Percentiles rank a stretch among this genome's conserved stretches.
Evolutionary conservation across 2,329 filamentous ascomycete genomes (phyloP).

Genomic region (Aspergillus fijiensis): DNA sequence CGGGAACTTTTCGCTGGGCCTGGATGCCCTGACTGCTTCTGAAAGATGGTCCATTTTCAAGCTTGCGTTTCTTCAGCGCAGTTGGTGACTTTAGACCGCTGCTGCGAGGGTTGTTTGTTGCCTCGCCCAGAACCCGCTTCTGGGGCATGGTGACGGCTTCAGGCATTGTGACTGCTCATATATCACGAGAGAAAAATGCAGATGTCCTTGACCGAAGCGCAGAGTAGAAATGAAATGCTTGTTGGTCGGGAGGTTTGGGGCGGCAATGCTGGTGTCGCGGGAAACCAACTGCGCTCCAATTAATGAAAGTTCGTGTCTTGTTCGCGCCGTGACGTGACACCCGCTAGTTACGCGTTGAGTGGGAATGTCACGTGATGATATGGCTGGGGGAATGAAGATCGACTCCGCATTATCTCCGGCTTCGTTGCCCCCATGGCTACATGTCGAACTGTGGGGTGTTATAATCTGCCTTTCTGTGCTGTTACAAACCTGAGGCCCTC

Average conservation of each 20-base stretch:
- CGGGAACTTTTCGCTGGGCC: conserved; percentile 53
- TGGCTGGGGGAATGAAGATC: neutral
- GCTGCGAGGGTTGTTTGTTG: conserved; percentile 64
- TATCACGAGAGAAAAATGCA: neutral
- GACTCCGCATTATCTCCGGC: neutral
- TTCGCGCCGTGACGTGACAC: conserved; percentile 22
- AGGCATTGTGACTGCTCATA: conserved; percentile 35
- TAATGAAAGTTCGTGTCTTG: conserved; percentile 17
- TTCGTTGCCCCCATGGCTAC: neutral
- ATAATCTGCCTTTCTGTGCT: too few relatives aligned
- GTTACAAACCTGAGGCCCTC: too few relatives aligned
- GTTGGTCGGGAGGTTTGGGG: neutral
- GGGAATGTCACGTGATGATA: neutral
- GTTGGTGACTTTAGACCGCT: conserved; percentile 52
- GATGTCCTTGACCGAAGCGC: neutral
- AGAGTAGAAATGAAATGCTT: neutral
- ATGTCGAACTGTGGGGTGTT: too few relatives aligned
- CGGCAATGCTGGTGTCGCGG: conserved; percentile 10
- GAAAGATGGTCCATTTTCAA: conserved; percentile 57
- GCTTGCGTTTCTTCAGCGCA: conserved; percentile 76
- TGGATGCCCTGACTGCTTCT: conserved; percentile 61
- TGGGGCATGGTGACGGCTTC: conserved; percentile 53
- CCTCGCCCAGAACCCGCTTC: conserved; percentile 71
- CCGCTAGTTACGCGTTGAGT: conserved; percentile 14
- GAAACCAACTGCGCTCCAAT: conserved; percentile 11